Base-by-base conservation (phyloP, 2,329 filamentous ascomycete species). In the Emmonsia crescens region DNA sequence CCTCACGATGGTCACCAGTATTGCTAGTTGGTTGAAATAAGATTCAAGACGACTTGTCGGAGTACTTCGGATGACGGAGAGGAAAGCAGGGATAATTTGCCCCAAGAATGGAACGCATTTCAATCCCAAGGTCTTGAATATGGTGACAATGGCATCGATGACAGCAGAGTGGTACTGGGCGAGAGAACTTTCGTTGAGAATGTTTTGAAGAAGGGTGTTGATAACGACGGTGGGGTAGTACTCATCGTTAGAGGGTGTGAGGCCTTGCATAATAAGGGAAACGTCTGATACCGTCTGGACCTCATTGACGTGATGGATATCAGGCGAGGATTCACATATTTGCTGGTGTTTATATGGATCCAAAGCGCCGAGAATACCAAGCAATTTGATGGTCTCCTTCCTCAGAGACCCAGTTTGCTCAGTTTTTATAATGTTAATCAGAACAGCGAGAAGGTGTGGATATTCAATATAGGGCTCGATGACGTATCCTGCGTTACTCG, bases 191-290 rank as follows among this genome's bases (percentile, higher is more conserved):
- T 99, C 94, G 69, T 93, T 95, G 42, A 99, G 78, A 66, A 99
- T 92, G 61, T 78, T 80, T 62, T 91, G 88, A 69, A 99, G 85
- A 12, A 99, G 82, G 1, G 94, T 95, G 69, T 96, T 96, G 72
- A 99, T 96, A 55, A 96, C 94, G 21, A 99, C 91, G 0, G 94
- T 99, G 0, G 94, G 94, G 71, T 96, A 99, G 75, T 99, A 99
- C 69, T 99, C 94, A 71, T 99, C 96, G 70, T 90, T 96, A 0
- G 93, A 97, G 0, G 94, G 95, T 0, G 92, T 97, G 48, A 96
- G 81, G 16, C 95, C 94, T 49, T 90, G 91, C 93, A 99, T 99
- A 81, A 99, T 97, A 36, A 99, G 82, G 3, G 92, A 94, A 54
- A 99, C 95, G 74, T 99, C 94, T 0, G 93, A 96, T 68, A 96